phyloP scores from a whole-genome alignment of 768 basidiomycete species.

The Lepiota subincarnata region DNA sequence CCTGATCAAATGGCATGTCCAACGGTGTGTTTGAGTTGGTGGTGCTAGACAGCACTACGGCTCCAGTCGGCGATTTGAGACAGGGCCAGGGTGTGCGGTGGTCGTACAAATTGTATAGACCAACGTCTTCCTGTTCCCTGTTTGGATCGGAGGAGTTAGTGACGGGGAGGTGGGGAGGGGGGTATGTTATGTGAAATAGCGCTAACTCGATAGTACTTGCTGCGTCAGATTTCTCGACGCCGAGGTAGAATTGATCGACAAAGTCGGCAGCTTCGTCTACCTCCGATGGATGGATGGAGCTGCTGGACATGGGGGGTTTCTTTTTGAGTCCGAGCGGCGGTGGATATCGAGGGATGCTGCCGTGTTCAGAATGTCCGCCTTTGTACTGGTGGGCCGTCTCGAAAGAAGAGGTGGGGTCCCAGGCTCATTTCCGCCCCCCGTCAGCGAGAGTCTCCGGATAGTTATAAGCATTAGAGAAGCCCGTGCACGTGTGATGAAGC shows the following conservation, averaged over 20 bases:
- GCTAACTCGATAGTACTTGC: slow-evolving; percentile 2
- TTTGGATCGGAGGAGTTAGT: not conserved
- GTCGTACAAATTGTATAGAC: slow-evolving; percentile 27
- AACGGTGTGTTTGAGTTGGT: not conserved
- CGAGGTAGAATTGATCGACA: slow-evolving; percentile 18
- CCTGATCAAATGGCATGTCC: slow-evolving; percentile 1
- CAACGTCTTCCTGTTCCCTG: slow-evolving; percentile 26
- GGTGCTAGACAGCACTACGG: not conserved
- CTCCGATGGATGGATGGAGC: slow-evolving; percentile 1
- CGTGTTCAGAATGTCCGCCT: not conserved
- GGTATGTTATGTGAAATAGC: slow-evolving; percentile 9
- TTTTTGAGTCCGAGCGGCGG: not conserved
- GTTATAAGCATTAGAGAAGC: slow-evolving; percentile 3
- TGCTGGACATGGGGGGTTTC: not conserved
- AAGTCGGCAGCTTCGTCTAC: slow-evolving; percentile 17
- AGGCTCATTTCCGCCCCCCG: slow-evolving; percentile 12
- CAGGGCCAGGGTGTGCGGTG: slow-evolving; percentile 13
- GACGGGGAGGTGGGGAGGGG: not conserved
- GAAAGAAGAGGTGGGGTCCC: not conserved
- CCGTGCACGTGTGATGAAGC: not conserved
- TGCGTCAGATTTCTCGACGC: slow-evolving; percentile 11
- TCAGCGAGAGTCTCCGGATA: slow-evolving; percentile 2
- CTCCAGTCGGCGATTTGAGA: not conserved
- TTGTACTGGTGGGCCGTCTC: not conserved
- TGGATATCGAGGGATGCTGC: not conserved